Evolutionary conservation across 192 early-diverging fungal species (phyloP), one percentile per base, ranked within the genome.

Genomic region (Backusella tuberculispora): DNA sequence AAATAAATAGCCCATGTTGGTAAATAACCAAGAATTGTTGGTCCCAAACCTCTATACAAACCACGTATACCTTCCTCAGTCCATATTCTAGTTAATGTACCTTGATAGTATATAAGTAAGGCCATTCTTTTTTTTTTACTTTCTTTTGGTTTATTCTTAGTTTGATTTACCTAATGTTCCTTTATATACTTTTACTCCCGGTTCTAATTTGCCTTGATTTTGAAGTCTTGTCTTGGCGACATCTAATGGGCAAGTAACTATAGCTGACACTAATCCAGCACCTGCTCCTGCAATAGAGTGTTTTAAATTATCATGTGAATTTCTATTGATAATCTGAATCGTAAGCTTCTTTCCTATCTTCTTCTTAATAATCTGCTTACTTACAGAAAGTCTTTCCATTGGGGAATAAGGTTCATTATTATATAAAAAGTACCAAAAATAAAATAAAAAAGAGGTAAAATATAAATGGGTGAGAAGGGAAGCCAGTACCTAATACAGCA

Each of bases 1-100:
- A 96, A 96, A 85, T 96, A 98, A 47, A 99, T 93, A 53, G 93
- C 95, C 91, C 96, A 94, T 37, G 92, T 94, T 15, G 95, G 94
- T 56, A 99, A 82, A 79, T 97, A 99, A 24, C 95, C 95, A 76
- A 94, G 88, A 71, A 96, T 87, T 67, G 94, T 96, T 21, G 94
- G 91, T 65, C 92, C 88, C 37, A 99, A 86, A 5, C 97, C 97
- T 46, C 94, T 87, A 85, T 96, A 99, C 69, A 97, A 81, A 37
- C 97, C 97, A 42, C 90, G 90, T 37, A 96, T 74, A 24, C 97
- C 95, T 80, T 99, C 96, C 75, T 93, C 92, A 26, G 56, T 46
- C 86, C 88, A 92, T 70, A 98, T 97, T 67, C 88, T 85, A n/a
- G 83, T 79, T 56, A 98, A 84, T 6, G 93, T 90, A 47, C 88